phyloP scores from a whole-genome alignment of 768 basidiomycete genomes.

The Phaeotremella skinneri region DNA sequence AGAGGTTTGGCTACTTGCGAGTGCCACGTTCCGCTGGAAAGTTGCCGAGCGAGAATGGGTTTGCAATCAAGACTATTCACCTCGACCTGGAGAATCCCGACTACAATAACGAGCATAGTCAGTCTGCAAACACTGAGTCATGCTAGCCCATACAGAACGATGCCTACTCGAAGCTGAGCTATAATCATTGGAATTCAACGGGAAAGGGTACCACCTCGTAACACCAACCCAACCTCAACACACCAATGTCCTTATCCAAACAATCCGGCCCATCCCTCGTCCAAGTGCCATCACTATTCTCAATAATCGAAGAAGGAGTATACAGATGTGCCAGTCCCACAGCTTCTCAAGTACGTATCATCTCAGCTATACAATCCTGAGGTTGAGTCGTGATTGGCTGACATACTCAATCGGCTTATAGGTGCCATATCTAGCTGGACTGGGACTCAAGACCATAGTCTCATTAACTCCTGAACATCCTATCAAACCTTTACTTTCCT shows the following conservation, averaged over 20 bases:
- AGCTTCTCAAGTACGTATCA: constrained; percentile 36
- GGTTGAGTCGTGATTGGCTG: background rate
- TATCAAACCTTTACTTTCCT: constrained; percentile 37
- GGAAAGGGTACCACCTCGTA: too few species aligned
- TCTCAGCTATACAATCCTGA: background rate
- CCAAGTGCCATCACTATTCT: constrained; percentile 41
- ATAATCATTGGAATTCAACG: too few species aligned
- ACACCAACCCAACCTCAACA: background rate
- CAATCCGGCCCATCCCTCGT: constrained; percentile 33
- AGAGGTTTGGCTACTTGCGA: too few species aligned
- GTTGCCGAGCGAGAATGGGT: too few species aligned
- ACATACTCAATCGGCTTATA: constrained; percentile 12
- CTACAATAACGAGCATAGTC: too few species aligned
- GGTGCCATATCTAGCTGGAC: constrained; percentile 41
- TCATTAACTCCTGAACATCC: constrained; percentile 48
- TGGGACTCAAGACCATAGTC: constrained; percentile 42
- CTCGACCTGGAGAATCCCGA: too few species aligned
- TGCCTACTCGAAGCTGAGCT: too few species aligned
- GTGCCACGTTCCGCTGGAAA: too few species aligned
- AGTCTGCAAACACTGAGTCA: too few species aligned
- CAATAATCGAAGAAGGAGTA: constrained; percentile 45
- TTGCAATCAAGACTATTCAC: too few species aligned
- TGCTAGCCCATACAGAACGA: too few species aligned
- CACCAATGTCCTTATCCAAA: constrained; percentile 11
- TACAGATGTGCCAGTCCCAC: constrained; percentile 43